These are phyloP conservation scores for Sphagnum fallax DNA, from an alignment of 228 moss, liverwort and hornwort species.

Conservation along the genomic window DNA sequence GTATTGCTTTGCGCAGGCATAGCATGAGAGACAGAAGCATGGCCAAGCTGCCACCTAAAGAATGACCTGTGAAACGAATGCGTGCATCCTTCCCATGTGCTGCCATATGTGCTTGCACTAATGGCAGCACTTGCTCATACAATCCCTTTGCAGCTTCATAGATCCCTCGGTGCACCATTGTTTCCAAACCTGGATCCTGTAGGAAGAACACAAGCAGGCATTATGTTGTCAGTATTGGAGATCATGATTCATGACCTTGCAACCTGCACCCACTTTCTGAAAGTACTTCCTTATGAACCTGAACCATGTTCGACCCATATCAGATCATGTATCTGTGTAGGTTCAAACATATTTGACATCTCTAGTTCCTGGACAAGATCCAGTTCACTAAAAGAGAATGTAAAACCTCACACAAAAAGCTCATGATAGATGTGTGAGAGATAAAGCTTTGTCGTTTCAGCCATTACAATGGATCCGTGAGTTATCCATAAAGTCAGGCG, in stretches of 20 bases:
- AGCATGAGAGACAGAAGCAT: conserved; percentile 68
- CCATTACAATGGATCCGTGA: too few species aligned
- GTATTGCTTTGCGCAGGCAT: conserved; percentile 50
- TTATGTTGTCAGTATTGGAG: neutral
- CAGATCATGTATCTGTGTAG: neutral
- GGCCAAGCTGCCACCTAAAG: conserved; percentile 62
- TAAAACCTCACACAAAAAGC: too few species aligned
- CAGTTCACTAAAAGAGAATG: neutral
- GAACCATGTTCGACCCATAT: too few species aligned
- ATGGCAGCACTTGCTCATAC: conserved; percentile 36
- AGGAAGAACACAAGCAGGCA: too few species aligned
- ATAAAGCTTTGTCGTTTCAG: too few species aligned
- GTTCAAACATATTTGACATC: neutral
- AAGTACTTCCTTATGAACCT: too few species aligned
- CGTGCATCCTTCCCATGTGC: conserved; percentile 25
- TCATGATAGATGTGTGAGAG: too few species aligned
- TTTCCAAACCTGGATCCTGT: conserved; percentile 9
- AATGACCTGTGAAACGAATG: conserved; percentile 51
- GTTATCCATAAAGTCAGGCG: too few species aligned
- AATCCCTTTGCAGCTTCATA: conserved; percentile 34
- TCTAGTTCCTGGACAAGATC: neutral
- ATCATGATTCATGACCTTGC: neutral
- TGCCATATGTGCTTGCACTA: conserved; percentile 44
- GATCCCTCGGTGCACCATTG: conserved; percentile 43
- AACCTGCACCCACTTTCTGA: too few species aligned